Percentiles rank a stretch among this genome's conserved stretches.
Evolutionary conservation across 345 rosid genomes (phyloP).

Genomic region (Mercurialis annua): DNA sequence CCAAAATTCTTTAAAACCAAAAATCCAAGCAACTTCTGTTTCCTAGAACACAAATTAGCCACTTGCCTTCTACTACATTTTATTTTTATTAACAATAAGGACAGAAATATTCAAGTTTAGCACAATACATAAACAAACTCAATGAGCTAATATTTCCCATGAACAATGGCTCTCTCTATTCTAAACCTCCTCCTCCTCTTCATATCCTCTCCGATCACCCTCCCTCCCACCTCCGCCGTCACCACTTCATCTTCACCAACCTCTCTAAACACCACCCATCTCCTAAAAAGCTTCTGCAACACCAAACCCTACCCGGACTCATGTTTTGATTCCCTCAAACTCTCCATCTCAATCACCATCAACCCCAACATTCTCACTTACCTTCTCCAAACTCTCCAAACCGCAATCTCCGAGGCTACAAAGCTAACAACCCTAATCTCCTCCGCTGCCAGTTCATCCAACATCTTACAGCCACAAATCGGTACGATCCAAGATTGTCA

Average conservation of each 20-base stretch:
- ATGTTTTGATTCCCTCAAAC: conserved; percentile 57
- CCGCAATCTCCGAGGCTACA: conserved; percentile 58
- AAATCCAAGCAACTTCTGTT: neutral
- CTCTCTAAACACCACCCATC: conserved; percentile 33
- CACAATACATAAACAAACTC: neutral
- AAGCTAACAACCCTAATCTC: conserved; percentile 54
- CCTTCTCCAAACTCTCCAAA: conserved; percentile 60
- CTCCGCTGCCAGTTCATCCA: conserved; percentile 19
- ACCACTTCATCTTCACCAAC: conserved; percentile 27
- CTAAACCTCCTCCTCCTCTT: conserved; percentile 23
- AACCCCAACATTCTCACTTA: conserved; percentile 50
- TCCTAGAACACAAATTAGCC: neutral
- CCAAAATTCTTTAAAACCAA: neutral
- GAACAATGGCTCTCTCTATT: conserved; percentile 10
- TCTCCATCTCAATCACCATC: conserved; percentile 69
- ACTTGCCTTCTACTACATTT: neutral
- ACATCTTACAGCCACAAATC: conserved; percentile 60
- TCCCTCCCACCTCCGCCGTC: conserved; percentile 23
- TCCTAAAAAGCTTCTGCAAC: conserved; percentile 47
- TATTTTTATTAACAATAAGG: neutral
- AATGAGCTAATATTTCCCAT: neutral
- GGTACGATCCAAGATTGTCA: conserved; percentile 75
- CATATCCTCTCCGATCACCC: conserved; percentile 26
- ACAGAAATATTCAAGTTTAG: neutral
- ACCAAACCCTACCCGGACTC: conserved; percentile 64